Conservation (phyloP, 2,329 filamentous ascomycete genomes). For the Sphaerulina vaccinii region DNA sequence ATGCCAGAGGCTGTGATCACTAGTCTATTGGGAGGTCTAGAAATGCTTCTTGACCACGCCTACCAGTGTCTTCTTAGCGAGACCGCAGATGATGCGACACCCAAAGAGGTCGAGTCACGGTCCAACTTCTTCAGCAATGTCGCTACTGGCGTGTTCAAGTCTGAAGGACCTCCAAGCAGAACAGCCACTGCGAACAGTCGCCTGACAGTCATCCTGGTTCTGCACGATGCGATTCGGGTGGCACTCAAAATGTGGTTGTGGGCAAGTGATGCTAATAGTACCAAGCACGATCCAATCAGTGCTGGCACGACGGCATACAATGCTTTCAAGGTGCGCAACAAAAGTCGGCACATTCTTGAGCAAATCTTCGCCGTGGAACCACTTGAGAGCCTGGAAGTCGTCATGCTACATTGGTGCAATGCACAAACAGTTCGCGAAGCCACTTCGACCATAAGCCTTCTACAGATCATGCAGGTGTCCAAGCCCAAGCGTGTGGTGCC, state of each 20-base stretch:
- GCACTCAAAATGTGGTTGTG: constrained; percentile 96
- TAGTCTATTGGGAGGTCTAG: constrained; percentile 78
- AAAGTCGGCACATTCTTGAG: constrained; percentile 82
- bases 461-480: constrained; percentile 88
- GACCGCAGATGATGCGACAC: constrained; percentile 65
- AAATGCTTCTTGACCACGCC: constrained; percentile 82
- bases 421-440: constrained; percentile 39
- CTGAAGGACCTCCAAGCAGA: constrained; percentile 67
- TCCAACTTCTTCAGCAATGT: constrained; percentile 86
- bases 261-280: constrained; percentile 64
- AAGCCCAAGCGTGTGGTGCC: constrained; percentile 89
- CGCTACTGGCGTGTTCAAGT: constrained; percentile 84
- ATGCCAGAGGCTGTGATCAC: constrained; percentile 32
- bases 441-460: constrained; percentile 73
- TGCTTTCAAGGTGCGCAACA: constrained; percentile 84
- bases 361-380: constrained; percentile 91
- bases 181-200: constrained; percentile 88
- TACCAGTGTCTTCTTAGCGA: constrained; percentile 79
- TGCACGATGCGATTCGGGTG: constrained; percentile 90
- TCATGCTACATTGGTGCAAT: constrained; percentile 78
- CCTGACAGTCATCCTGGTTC: constrained; percentile 89
- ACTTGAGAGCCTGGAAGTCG: constrained; percentile 87
- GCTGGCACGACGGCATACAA: constrained; percentile 82
- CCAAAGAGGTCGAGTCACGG: constrained; percentile 77
- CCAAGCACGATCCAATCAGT: constrained; percentile 63